These are phyloP conservation scores for Glycine tomentella DNA, from an alignment of 306 rosid genomes.

Conservation along the genomic window DNA sequence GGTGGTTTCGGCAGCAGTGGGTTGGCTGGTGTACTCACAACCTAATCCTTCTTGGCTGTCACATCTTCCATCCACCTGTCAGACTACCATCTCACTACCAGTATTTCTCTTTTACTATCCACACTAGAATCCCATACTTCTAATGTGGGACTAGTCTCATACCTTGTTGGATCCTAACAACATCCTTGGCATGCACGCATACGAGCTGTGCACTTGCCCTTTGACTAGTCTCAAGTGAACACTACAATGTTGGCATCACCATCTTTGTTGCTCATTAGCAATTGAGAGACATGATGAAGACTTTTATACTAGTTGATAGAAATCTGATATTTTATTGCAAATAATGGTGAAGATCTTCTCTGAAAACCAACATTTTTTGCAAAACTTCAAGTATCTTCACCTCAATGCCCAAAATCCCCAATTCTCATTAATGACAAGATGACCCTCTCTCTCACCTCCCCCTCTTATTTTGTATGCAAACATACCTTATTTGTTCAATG, in stretches of 20 bases:
- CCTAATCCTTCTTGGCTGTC: background rate
- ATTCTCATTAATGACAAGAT: background rate
- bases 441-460: background rate
- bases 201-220: background rate
- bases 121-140: background rate
- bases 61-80: background rate
- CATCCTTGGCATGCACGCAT: background rate
- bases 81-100: background rate
- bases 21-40: background rate
- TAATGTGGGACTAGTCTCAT: background rate
- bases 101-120: background rate
- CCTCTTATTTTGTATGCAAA: background rate
- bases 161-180: background rate
- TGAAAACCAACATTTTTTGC: background rate
- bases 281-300: background rate
- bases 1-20: background rate
- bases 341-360: background rate
- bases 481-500: background rate
- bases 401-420: background rate
- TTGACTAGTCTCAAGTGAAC: background rate
- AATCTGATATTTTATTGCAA: background rate
- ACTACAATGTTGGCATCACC: background rate
- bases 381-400: background rate
- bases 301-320: background rate
- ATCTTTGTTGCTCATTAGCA: background rate